Evolutionary conservation across 2,329 filamentous ascomycete genomes (phyloP), one percentile per base, ranked within the genome.

Genomic region (Fusarium sp.): DNA sequence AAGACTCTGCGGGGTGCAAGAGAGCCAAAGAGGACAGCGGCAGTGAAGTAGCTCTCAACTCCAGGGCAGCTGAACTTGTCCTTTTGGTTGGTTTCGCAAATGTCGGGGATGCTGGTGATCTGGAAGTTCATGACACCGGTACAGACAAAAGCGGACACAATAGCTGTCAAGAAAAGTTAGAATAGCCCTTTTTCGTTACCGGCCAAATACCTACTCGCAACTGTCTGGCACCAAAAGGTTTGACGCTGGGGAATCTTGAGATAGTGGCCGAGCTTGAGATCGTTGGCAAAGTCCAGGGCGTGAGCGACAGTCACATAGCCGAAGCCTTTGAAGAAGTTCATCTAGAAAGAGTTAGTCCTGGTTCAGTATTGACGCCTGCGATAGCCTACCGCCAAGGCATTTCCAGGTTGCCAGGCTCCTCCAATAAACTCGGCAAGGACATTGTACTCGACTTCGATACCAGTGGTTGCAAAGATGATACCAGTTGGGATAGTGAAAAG

Each of bases 361-460:
- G 1, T 13, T 2, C 2, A 0, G 1, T 16, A 3, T 5, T 4
- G 5, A 6, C 7, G 3, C 0, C 6, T 0, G 0, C 1, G 1
- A 2, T 18, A 1, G 62, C 74, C 45, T 43, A 76, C 75, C 48
- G 83, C 84, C 14, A 87, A 70, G 0, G 86, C 84, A 64, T 86
- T 86, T 4, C 85, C 85, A 0, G 82, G 78, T 4, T 84, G 81
- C 75, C 82, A 83, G 0, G 82, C 81, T 13, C 86, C 86, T 31
- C 84, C 85, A 13, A 87, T 86, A 11, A 87, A 84, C 76, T 87
- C 85, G 11, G 85, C 84, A 2, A 88, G 73, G 0, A 88, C 86
- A 54, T 87, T 86, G 29, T 86, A 80, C 16, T 82, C 84, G 7
- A 85, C 81, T 31, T 85, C 81, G 13, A 83, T 81, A 1, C 84